Evolutionary conservation across 2,329 filamentous ascomycete genomes (phyloP), one percentile per base, ranked within the genome.

Genomic region (Aspergillus eucalypticola): DNA sequence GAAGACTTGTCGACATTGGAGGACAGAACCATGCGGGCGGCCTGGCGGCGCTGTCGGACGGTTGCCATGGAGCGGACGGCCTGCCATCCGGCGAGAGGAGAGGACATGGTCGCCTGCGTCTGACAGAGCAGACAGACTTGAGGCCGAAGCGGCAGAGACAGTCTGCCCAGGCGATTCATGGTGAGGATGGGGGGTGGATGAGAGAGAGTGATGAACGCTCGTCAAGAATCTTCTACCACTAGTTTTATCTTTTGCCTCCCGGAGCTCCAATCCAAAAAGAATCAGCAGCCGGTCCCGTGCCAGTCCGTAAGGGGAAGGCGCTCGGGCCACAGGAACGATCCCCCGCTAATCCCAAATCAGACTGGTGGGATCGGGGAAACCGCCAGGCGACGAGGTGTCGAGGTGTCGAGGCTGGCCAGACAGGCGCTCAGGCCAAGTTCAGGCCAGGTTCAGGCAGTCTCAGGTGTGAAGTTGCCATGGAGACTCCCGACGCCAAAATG

Each of bases 11-110:
- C 63, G 39, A 74, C 71, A 59, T 73, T 68, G n/a, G 69, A 66
- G 23, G 76, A 76, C 8, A 77, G 66, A 10, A 73, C 66, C 75
- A 76, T 77, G 23, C 76, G 75, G 32, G 76, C 66, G 17, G 71
- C 69, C 60, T 69, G 75, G 61, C 74, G 73, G 41, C 70, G 75
- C 48, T 68, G 60, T 44, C 70, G 69, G 46, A 63, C 67, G 23
- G 73, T 70, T 25, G 70, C 73, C 62, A 75, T 70, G 19, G 67
- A 66, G 60, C 76, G 72, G 17, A 69, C 64, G 42, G 69, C 59
- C 60, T 75, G 72, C 67, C 67, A 71, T 69, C 60, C 60, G 49
- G 41, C 38, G 10, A 55, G 27, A 25, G 56, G 59, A 11, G 53
- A 69, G 35, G 42, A 63, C 38, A 46, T 27, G 11, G 64, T 59